These are phyloP conservation scores for Vitellaria paradoxa DNA, from an alignment of 179 eudicot species.

Conservation along the genomic window DNA sequence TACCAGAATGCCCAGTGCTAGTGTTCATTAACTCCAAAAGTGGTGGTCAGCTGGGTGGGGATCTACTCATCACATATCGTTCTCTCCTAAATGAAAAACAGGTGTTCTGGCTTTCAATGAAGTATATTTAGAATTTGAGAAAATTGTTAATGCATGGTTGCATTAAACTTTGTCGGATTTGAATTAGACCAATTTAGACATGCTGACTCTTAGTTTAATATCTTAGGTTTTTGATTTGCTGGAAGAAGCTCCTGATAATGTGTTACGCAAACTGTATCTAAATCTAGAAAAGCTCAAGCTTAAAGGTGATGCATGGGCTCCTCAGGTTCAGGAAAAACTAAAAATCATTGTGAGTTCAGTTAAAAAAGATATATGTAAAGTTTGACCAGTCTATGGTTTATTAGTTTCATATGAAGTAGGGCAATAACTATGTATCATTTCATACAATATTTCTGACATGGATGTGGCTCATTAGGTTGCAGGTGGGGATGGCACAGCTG, in stretches of 20 bases:
- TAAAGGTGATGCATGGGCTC: constrained; percentile 25
- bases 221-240: constrained; percentile 40
- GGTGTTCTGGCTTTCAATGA: constrained; percentile 14
- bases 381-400: not conserved
- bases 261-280: constrained; percentile 26
- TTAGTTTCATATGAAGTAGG: not conserved
- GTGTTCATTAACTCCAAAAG: constrained; percentile 45
- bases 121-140: not conserved
- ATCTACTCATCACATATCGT: constrained; percentile 33
- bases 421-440: too few species aligned
- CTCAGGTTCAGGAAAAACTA: constrained; percentile 28
- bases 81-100: constrained; percentile 36
- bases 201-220: not conserved
- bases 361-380: not conserved
- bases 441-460: not conserved
- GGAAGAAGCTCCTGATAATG: constrained; percentile 36
- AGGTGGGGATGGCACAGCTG: constrained; percentile 53
- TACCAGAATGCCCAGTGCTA: constrained; percentile 38
- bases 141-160: not conserved
- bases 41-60: constrained; percentile 50
- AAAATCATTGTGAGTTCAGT: constrained; percentile 35
- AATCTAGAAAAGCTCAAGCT: constrained; percentile 39
- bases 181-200: not conserved
- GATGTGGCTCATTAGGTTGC: constrained; percentile 33
- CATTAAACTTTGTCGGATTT: not conserved